Evolutionary conservation across 1,284 basidiomycete genomes (phyloP).

Genomic region (Apiotrichum veenhuisii): DNA sequence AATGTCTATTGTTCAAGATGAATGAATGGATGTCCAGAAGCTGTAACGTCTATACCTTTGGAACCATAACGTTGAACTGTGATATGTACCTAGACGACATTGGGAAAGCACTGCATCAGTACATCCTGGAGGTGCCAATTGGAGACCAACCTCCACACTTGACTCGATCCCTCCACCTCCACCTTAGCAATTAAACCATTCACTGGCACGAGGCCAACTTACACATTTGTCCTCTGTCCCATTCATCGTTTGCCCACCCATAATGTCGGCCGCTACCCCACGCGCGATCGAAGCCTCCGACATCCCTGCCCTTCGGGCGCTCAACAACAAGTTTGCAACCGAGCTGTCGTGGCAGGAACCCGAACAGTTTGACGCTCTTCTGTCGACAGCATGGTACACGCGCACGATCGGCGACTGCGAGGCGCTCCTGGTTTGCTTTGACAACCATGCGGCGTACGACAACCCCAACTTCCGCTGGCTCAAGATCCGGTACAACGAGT

Average conservation of each 20-base stretch:
- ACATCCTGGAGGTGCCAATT: too few relatives aligned
- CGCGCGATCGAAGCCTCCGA: conserved; percentile 6
- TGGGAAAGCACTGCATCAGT: too few relatives aligned
- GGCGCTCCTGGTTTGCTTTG: conserved; percentile 7
- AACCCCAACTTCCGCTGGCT: conserved; percentile 15
- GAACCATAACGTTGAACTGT: too few relatives aligned
- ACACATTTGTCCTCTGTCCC: background rate
- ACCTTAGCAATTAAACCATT: too few relatives aligned
- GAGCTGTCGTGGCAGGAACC: conserved; percentile 9
- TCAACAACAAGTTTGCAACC: conserved; percentile 12
- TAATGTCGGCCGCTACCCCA: background rate
- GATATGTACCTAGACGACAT: too few relatives aligned
- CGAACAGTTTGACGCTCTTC: conserved; percentile 6
- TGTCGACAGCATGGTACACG: conserved; percentile 2
- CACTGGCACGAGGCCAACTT: too few relatives aligned
- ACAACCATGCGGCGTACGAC: conserved; percentile 7
- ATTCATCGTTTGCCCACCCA: background rate
- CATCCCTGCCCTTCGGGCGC: background rate
- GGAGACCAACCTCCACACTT: too few relatives aligned
- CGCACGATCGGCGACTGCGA: conserved; percentile 9
- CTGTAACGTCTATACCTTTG: too few relatives aligned
- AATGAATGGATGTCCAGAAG: too few relatives aligned
- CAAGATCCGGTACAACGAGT: conserved; percentile 1
- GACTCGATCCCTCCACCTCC: background rate
- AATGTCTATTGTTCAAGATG: too few relatives aligned